phyloP scores from a whole-genome alignment of 345 rosid genomes.

The Hypericum perforatum region DNA sequence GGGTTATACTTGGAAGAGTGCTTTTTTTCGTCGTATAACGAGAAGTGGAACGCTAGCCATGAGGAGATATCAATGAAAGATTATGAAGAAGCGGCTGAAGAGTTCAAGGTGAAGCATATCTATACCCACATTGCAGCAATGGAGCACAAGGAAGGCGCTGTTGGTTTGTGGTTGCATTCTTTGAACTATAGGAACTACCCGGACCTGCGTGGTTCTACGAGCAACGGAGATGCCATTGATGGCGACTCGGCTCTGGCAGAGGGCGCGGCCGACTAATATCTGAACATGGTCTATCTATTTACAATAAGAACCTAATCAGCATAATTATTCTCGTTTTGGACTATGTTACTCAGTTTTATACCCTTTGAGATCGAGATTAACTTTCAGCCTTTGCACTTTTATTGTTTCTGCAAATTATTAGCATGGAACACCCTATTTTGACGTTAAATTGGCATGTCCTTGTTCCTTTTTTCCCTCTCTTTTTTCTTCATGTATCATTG shows the following conservation, averaged over 20 bases:
- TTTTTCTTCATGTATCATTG: too few relatives aligned
- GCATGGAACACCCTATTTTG: too few relatives aligned
- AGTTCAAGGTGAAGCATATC: conserved; percentile 70
- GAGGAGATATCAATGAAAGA: conserved; percentile 79
- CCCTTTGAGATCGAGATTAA: too few relatives aligned
- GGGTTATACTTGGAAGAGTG: conserved; percentile 96
- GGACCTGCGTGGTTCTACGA: conserved; percentile 25
- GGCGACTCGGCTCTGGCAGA: neutral
- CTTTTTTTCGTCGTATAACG: conserved; percentile 65
- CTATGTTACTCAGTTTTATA: too few relatives aligned
- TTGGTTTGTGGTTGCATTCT: conserved; percentile 92
- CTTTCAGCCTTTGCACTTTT: too few relatives aligned
- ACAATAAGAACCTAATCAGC: too few relatives aligned
- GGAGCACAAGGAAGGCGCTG: conserved; percentile 73
- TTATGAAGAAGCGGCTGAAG: conserved; percentile 60
- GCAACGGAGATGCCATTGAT: conserved; percentile 5
- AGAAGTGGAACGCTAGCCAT: conserved; percentile 73
- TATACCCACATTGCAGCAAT: conserved; percentile 73
- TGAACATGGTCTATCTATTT: too few relatives aligned
- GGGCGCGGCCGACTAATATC: neutral
- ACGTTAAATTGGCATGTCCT: too few relatives aligned
- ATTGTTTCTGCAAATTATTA: too few relatives aligned
- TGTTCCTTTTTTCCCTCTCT: too few relatives aligned
- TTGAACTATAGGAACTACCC: conserved; percentile 76
- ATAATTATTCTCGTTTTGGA: too few relatives aligned